phyloP scores from a whole-genome alignment of 345 rosid species.

The Corchorus olitorius region DNA sequence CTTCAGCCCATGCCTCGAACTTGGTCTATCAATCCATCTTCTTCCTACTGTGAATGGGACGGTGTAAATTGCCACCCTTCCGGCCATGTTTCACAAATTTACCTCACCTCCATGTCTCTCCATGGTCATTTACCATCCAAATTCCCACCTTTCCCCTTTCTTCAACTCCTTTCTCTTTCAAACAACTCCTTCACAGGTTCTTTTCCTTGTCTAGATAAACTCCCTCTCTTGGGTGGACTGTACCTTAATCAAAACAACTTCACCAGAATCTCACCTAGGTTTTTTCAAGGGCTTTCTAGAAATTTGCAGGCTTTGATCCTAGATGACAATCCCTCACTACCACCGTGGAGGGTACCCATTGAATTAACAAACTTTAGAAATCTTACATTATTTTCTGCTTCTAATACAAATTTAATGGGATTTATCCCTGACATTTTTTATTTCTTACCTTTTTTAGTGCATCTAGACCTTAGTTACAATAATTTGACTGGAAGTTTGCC shows the following conservation, averaged over 20 bases:
- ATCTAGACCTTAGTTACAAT: constrained; percentile 39
- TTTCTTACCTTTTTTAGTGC: constrained; percentile 29
- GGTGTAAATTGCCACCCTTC: constrained; percentile 39
- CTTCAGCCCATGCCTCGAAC: constrained; percentile 30
- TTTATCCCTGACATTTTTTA: constrained; percentile 44
- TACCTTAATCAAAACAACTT: constrained; percentile 37
- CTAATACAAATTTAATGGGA: constrained; percentile 27
- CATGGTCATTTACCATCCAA: constrained; percentile 40
- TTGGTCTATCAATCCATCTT: constrained; percentile 35
- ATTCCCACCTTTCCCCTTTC: constrained; percentile 3
- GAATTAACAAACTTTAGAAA: constrained; percentile 26
- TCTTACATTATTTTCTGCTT: constrained; percentile 24
- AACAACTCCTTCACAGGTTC: constrained; percentile 42
- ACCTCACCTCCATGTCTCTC: constrained; percentile 25
- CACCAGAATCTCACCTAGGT: constrained; percentile 28
- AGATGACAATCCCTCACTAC: constrained; percentile 26
- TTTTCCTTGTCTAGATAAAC: constrained; percentile 43
- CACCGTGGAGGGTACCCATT: constrained; percentile 44
- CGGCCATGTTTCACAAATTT: constrained; percentile 34
- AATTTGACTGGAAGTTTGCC: constrained; percentile 52
- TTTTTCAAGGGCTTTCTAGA: constrained; percentile 31
- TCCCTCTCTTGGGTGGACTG: constrained; percentile 32
- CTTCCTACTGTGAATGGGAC: constrained; percentile 40
- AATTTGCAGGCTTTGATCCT: constrained; percentile 38
- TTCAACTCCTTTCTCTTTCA: constrained; percentile 33